Percentiles rank a stretch among this genome's conserved stretches.
phyloP scores from a whole-genome alignment of 2,329 filamentous ascomycete species.

The Zasmidium cellare region DNA sequence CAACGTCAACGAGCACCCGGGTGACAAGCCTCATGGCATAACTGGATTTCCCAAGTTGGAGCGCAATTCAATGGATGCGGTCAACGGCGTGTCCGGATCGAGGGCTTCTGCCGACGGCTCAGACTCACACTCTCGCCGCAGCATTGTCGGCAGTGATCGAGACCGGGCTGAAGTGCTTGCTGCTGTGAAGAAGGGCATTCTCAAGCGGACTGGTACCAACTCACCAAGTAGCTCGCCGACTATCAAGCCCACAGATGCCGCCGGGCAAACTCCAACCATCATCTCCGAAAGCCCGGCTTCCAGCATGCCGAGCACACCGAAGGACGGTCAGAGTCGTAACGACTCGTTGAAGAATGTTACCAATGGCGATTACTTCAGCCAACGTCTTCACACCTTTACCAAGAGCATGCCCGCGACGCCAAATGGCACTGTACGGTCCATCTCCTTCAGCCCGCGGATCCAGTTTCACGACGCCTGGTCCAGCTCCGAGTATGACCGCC shows the following conservation, averaged over 20 bases:
- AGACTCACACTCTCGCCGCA: slow-evolving; percentile 68
- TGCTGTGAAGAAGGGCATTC: slow-evolving; percentile 89
- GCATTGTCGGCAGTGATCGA: slow-evolving; percentile 84
- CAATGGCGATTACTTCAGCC: slow-evolving; percentile 85
- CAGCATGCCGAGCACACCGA: slow-evolving; percentile 84
- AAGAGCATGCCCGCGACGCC: slow-evolving; percentile 82
- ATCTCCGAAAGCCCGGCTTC: slow-evolving; percentile 78
- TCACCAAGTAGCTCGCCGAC: slow-evolving; percentile 70
- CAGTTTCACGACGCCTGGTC: slow-evolving; percentile 97
- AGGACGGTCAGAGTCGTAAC: slow-evolving; percentile 64
- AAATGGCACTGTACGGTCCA: slow-evolving; percentile 61
- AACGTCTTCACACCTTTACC: slow-evolving; percentile 69
- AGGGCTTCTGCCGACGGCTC: slow-evolving; percentile 55
- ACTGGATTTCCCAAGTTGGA: slow-evolving; percentile 85
- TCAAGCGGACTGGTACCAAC: slow-evolving; percentile 73
- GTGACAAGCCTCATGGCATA: slow-evolving; percentile 67
- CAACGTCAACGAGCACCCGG: slow-evolving; percentile 71
- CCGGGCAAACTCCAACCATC: slow-evolving; percentile 57
- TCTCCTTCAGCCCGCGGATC: slow-evolving; percentile 84
- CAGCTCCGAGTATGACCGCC: slow-evolving; percentile 89
- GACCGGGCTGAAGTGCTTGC: slow-evolving; percentile 90
- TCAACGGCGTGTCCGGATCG: slow-evolving; percentile 35
- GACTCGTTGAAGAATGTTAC: slow-evolving; percentile 58
- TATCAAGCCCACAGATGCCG: slow-evolving; percentile 60
- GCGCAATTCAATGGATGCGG: slow-evolving; percentile 74